Evolutionary conservation across 2,329 filamentous ascomycete genomes (phyloP), one percentile per base, ranked within the genome.

Genomic region (Neoscytalidium dimidiatum): DNA sequence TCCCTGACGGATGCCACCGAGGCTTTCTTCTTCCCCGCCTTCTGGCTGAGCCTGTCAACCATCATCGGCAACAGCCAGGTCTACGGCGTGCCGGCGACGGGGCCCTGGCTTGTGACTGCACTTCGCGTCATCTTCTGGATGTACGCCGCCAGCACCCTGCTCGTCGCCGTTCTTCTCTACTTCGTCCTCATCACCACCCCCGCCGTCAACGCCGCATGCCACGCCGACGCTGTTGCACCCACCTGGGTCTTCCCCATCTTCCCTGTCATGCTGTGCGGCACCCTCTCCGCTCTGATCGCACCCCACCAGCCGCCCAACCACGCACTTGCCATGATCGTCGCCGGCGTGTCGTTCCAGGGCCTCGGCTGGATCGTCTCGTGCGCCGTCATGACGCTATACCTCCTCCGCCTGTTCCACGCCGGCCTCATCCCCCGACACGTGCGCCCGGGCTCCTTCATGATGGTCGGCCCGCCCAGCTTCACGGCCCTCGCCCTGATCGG

Each of bases 241-340:
- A 87, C 88, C 0, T 92, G 89, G 89, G 86, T 92, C 63, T 78
- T 92, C 4, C 90, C 90, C 43, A 88, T 91, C 70, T 92, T 92
- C 74, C 89, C 89, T 13, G 81, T 90, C 73, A 92, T 92, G 90
- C 81, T 92, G 9, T 84, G 84, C 1, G 90, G 90, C 2, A 92
- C 89, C 1, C 86, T 92, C 44, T 89, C 90, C 1, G 85, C 86
- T 0, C 84, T 90, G 65, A 88, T 91, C 58, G 83, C 86, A 5
- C 79, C 82, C 3, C 83, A 83, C 0, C 89, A 92, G 67, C 85
- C 88, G 0, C 76, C 84, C 1, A 75, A 80, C 6, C 73, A 82
- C 0, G 83, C 86, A 1, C 75, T 90, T n/a, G 83, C 88, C 3
- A 90, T 92, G 66, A 80, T 91, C 63, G 81, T 87, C 29, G 88